Evolutionary conservation across 2,329 filamentous ascomycete species (phyloP).

Genomic region (Amesomyces nigricolor): DNA sequence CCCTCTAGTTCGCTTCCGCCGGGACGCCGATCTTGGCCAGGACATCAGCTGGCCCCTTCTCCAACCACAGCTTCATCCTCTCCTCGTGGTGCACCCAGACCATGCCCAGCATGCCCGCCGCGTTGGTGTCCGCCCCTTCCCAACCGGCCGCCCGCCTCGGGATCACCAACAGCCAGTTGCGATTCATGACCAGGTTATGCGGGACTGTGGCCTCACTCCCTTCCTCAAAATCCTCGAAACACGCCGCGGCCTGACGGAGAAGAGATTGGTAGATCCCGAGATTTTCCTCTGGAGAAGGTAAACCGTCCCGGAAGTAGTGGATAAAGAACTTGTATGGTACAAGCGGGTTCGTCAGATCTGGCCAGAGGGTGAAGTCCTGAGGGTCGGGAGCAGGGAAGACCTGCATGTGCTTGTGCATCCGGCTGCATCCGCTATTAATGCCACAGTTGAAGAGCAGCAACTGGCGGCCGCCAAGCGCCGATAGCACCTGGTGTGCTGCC

Average conservation of each 20-base stretch:
- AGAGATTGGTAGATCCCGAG: slow-evolving; percentile 27
- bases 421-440: slow-evolving; percentile 39
- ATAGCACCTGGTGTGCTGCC: slow-evolving; percentile 28
- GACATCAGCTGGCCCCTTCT: slow-evolving; percentile 33
- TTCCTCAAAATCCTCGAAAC: slow-evolving; percentile 7
- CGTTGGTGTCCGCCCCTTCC: slow-evolving; percentile 38
- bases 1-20: not conserved
- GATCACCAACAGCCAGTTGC: slow-evolving; percentile 42
- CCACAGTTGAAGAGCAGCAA: slow-evolving; percentile 45
- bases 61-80: slow-evolving; percentile 35
- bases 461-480: slow-evolving; percentile 27
- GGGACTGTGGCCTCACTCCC: slow-evolving; percentile 26
- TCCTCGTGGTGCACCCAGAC: slow-evolving; percentile 34
- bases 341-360: slow-evolving; percentile 14
- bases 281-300: slow-evolving; percentile 23
- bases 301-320: slow-evolving; percentile 27
- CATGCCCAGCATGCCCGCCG: slow-evolving; percentile 43
- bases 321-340: slow-evolving; percentile 36
- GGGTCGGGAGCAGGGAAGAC: slow-evolving; percentile 32
- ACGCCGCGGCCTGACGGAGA: slow-evolving; percentile 22
- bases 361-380: slow-evolving; percentile 27
- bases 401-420: slow-evolving; percentile 47
- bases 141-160: slow-evolving; percentile 36
- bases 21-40: slow-evolving; percentile 35
- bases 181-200: slow-evolving; percentile 43